Percentiles rank a stretch among this genome's conserved stretches.
Evolutionary conservation across 2,329 filamentous ascomycete genomes (phyloP).

Genomic region (Harringtonia aguacate): DNA sequence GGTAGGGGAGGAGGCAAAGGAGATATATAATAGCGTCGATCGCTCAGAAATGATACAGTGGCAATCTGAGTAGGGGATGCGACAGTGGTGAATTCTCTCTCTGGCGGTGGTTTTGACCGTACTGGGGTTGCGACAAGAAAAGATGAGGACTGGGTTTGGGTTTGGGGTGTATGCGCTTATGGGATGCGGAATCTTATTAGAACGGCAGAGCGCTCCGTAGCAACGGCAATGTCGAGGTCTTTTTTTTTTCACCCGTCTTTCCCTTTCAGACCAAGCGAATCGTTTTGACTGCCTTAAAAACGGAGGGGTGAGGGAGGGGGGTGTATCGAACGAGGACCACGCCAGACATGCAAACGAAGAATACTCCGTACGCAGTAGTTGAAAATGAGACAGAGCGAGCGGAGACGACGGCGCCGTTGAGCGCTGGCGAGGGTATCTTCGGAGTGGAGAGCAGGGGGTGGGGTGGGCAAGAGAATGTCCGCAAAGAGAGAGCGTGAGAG

Average conservation of each 20-base stretch:
- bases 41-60: too few species aligned
- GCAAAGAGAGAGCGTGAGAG: too few species aligned
- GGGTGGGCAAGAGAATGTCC: background rate
- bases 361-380: background rate
- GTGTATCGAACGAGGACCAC: slow-evolving; percentile 2
- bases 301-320: background rate
- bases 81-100: too few species aligned
- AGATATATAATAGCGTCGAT: too few species aligned
- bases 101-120: too few species aligned
- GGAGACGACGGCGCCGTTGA: background rate
- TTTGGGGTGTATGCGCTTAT: background rate
- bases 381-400: background rate
- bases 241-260: slow-evolving; percentile 7
- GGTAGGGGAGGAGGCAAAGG: too few species aligned
- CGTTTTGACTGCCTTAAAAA: background rate
- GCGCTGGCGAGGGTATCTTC: background rate
- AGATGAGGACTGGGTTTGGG: too few species aligned
- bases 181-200: background rate
- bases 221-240: background rate
- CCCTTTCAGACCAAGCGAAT: background rate
- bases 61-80: too few species aligned
- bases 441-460: background rate
- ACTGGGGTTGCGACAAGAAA: too few species aligned
- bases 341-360: background rate
- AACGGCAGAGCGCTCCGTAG: background rate